phyloP scores from a whole-genome alignment of 352 stramenopile genomes.

The Globisporangium megalacanthum region DNA sequence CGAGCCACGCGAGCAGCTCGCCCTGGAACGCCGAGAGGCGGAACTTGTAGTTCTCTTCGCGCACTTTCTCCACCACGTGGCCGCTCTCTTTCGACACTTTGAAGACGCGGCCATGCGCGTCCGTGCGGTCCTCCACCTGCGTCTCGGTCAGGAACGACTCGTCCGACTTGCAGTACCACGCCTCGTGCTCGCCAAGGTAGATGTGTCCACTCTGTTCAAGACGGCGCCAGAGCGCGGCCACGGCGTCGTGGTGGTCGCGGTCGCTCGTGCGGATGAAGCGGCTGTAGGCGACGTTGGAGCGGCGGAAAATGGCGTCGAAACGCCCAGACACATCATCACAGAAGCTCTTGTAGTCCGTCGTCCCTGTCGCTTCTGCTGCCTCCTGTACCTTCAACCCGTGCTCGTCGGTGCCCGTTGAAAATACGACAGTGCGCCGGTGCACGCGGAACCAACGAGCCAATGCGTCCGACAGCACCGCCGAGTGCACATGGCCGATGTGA shows the following conservation, averaged over 20 bases:
- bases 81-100: conserved; percentile 89
- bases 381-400: conserved; percentile 94
- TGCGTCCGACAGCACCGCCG: conserved; percentile 87
- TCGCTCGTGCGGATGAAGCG: conserved; percentile 98
- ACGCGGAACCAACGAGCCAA: conserved; percentile 76
- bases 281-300: conserved; percentile 91
- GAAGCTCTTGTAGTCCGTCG: conserved; percentile 85
- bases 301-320: conserved; percentile 89
- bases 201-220: conserved; percentile 92
- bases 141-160: conserved; percentile 98
- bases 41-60: conserved; percentile 99
- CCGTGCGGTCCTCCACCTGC: conserved; percentile 88
- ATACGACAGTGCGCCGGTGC: conserved; percentile 63
- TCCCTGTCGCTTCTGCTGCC: conserved; percentile 83
- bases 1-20: conserved; percentile 88
- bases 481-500: conserved; percentile 99
- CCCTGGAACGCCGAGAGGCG: conserved; percentile 93
- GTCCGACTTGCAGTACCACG: conserved; percentile 99
- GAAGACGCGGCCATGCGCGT: conserved; percentile 22
- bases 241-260: conserved; percentile 86
- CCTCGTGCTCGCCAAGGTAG: conserved; percentile 96
- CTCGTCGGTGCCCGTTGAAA: conserved; percentile 98
- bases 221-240: conserved; percentile 89
- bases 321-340: conserved; percentile 88
- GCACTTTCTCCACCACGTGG: conserved; percentile 91